These are phyloP conservation scores for Pulveroboletus sp. DNA, from an alignment of 768 basidiomycete genomes.

Conservation along the genomic window DNA sequence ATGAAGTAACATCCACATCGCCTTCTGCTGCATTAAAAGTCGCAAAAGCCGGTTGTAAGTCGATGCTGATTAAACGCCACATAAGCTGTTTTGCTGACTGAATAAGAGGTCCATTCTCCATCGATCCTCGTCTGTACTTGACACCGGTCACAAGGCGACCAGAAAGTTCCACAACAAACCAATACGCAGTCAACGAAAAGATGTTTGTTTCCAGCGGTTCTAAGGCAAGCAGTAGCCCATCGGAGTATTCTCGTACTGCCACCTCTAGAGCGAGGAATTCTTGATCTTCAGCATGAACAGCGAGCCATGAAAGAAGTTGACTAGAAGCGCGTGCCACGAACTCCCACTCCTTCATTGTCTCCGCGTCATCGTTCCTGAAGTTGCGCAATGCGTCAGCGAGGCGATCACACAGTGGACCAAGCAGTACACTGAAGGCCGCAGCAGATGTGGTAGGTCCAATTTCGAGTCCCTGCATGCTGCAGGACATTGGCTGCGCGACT, in stretches of 20 bases:
- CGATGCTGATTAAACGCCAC: conserved; percentile 48
- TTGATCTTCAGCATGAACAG: conserved; percentile 32
- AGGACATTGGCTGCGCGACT: conserved; percentile 26
- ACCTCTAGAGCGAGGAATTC: conserved; percentile 29
- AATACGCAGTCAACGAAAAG: conserved; percentile 44
- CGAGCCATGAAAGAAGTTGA: conserved; percentile 45
- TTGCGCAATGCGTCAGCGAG: conserved; percentile 37
- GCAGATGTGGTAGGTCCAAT: conserved; percentile 41
- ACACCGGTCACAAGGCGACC: conserved; percentile 32
- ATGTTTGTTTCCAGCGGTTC: conserved; percentile 31
- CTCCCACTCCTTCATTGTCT: conserved; percentile 36
- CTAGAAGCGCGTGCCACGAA: conserved; percentile 36
- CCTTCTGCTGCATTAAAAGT: conserved; percentile 16
- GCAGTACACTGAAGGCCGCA: conserved; percentile 39
- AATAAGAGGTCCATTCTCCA: conserved; percentile 18
- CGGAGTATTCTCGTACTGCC: conserved; percentile 35
- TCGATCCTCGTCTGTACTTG: conserved; percentile 27
- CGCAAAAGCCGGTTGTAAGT: conserved; percentile 36
- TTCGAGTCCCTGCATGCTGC: conserved; percentile 37
- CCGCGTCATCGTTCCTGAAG: conserved; percentile 23
- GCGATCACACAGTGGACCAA: conserved; percentile 45
- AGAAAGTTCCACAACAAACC: conserved; percentile 61
- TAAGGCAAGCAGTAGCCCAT: conserved; percentile 36
- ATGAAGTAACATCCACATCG: conserved; percentile 31
- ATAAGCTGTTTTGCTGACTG: conserved; percentile 40